Evolutionary conservation across 768 basidiomycete species (phyloP).

Genomic region (Scleroderma bovista): DNA sequence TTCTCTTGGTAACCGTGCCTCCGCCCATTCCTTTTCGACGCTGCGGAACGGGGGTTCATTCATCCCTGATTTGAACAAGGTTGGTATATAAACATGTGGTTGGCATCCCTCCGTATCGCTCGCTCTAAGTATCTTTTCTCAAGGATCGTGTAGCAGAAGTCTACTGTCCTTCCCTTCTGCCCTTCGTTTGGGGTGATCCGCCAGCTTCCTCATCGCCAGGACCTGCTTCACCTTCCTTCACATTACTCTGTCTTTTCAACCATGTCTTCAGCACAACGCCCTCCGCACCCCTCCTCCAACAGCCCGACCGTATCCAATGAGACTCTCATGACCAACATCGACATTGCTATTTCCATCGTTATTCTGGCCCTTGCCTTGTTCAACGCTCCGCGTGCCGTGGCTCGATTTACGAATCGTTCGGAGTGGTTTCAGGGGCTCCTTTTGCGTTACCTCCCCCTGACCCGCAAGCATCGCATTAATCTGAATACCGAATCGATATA

Average conservation of each 20-base stretch:
- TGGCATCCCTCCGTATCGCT: too few relatives aligned
- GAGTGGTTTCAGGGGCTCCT: conserved; percentile 48
- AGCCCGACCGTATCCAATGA: neutral
- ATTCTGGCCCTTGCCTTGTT: conserved; percentile 36
- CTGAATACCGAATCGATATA: conserved; percentile 3
- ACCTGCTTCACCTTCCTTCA: too few relatives aligned
- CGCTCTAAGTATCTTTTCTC: too few relatives aligned
- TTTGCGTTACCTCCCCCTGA: conserved; percentile 24
- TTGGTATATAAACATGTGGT: too few relatives aligned
- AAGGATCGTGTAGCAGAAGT: too few relatives aligned
- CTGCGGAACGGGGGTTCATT: too few relatives aligned
- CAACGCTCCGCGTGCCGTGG: conserved; percentile 43
- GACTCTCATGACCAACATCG: conserved; percentile 29
- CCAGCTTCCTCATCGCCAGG: too few relatives aligned
- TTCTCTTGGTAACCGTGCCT: too few relatives aligned
- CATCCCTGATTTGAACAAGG: too few relatives aligned
- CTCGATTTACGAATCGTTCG: conserved; percentile 42
- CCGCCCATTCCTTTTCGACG: too few relatives aligned
- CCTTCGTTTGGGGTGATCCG: too few relatives aligned
- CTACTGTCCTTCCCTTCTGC: too few relatives aligned
- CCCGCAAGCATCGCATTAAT: conserved; percentile 2
- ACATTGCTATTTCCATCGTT: conserved; percentile 40
- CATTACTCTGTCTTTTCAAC: conserved; percentile 8
- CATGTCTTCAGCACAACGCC: conserved; percentile 3
- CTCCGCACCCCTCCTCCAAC: neutral